phyloP scores from a whole-genome alignment of 2,329 filamentous ascomycete species.

The Colletotrichum camelliae region DNA sequence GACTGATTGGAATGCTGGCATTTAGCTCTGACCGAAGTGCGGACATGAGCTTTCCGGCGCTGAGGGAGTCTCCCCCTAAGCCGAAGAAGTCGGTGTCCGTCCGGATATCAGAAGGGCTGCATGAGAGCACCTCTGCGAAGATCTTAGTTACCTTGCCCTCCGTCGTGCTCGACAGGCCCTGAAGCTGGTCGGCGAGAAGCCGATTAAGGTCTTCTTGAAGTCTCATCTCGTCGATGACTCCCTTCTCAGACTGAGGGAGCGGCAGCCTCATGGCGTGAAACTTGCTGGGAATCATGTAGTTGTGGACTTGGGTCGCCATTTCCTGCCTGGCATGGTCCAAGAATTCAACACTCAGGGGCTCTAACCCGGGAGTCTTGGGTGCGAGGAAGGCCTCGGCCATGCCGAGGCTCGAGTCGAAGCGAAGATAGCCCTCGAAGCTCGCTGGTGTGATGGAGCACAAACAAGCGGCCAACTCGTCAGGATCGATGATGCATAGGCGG shows the following conservation, averaged over 20 bases:
- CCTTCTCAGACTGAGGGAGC: conserved; percentile 35
- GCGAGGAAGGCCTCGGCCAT: conserved; percentile 27
- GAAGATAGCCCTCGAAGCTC: conserved; percentile 23
- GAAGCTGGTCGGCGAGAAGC: conserved; percentile 20
- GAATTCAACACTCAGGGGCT: background rate
- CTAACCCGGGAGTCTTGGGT: conserved; percentile 12
- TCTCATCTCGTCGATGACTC: conserved; percentile 37
- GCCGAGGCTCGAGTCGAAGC: background rate
- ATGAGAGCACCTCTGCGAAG: conserved; percentile 51
- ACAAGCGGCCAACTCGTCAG: conserved; percentile 28
- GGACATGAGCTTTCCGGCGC: conserved; percentile 57
- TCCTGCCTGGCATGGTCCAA: conserved; percentile 21
- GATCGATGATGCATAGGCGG: conserved; percentile 36
- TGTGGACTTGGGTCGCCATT: conserved; percentile 25
- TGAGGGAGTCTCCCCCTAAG: conserved; percentile 59
- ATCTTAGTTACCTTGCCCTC: conserved; percentile 46
- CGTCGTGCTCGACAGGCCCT: conserved; percentile 28
- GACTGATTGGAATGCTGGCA: conserved; percentile 53
- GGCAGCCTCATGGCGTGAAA: conserved; percentile 38
- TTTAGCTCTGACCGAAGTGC: conserved; percentile 53
- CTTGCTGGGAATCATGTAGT: conserved; percentile 43
- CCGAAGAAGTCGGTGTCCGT: conserved; percentile 54
- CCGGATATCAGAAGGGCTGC: conserved; percentile 41
- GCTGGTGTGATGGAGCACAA: conserved; percentile 23
- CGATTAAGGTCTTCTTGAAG: conserved; percentile 35